Evolutionary conservation across 768 basidiomycete species (phyloP), one percentile per base, ranked within the genome.

Genomic region (Boletus rubescentipes): DNA sequence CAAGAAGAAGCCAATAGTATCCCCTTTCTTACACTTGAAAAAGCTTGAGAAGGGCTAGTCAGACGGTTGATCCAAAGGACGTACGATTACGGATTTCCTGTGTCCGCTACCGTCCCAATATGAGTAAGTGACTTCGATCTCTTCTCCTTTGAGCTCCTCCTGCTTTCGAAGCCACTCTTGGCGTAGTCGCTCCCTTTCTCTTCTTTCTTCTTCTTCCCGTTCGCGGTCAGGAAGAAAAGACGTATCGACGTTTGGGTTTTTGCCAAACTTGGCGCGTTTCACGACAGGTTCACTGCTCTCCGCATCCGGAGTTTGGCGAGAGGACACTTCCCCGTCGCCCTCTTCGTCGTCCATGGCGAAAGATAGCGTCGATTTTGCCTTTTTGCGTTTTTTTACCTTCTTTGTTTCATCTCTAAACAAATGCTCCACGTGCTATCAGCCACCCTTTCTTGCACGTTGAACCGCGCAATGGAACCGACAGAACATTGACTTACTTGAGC

Each of bases 101-200:
- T 98, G 97, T 0, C 97, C 97, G 64, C 89, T 93, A 11, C 97
- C 97, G 68, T 99, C 97, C 97, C 97, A 99, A 70, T 87, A 99
- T 0, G 93, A 97, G 67, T 98, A 99, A 0, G 87, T 87, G 51
- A 99, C 80, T 71, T 98, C 97, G 49, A 99, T 91, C 21, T 81
- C 80, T 58, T 88, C 87, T 26, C 73, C 64, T 67, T 87, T 87
- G 50, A 87, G 80, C 21, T 85, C 77, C 68, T 86, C 79, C 61
- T 90, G 87, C 57, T 78, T 78, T 60, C 72, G 75, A 32, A 98
- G 76, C 94, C 95, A 99, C 69, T 97, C 85, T 55, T 93, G 80
- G 2, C 97, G 79, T 37, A 99, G 77, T 46, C 89, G 81, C 68
- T 99, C 97, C 36, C 96, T 79, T 69, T 94, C 88, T 54, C 81